These are phyloP conservation scores for Penicillium polonicum DNA, from an alignment of 2,329 filamentous ascomycete genomes.

Conservation along the genomic window DNA sequence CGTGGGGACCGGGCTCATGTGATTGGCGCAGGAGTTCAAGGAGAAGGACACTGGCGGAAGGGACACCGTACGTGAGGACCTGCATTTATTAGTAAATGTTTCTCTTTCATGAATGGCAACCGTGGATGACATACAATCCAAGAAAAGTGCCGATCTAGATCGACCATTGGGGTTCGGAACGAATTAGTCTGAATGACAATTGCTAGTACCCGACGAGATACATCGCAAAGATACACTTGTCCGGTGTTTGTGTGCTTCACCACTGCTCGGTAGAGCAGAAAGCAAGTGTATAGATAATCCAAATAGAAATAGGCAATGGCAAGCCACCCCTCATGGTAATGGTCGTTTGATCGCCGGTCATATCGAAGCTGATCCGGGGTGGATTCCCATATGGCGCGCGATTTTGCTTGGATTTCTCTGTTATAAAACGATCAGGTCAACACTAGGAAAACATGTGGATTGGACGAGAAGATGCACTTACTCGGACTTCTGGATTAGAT, in stretches of 20 bases:
- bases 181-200: constrained; percentile 32
- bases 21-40: constrained; percentile 37
- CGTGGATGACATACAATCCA: constrained; percentile 33
- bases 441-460: not conserved
- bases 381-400: constrained; percentile 27
- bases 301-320: constrained; percentile 32
- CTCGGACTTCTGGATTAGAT: constrained; percentile 30
- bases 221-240: constrained; percentile 34
- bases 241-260: constrained; percentile 34
- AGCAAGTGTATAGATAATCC: constrained; percentile 38
- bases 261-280: constrained; percentile 35
- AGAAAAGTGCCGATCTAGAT: constrained; percentile 35
- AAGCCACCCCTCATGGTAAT: constrained; percentile 20
- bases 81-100: constrained; percentile 9
- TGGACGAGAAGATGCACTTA: constrained; percentile 19
- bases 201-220: constrained; percentile 32
- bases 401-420: constrained; percentile 29
- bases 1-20: constrained; percentile 28
- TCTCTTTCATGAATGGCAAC: not conserved
- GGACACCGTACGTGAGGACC: constrained; percentile 36
- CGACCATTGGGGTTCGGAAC: constrained; percentile 29
- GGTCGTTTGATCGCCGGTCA: constrained; percentile 17
- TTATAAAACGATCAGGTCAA: not conserved
- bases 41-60: constrained; percentile 34
- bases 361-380: constrained; percentile 30